Percentiles rank a stretch among this genome's conserved stretches.
phyloP scores from a whole-genome alignment of 768 basidiomycete species.

The Naganishia onofrii region DNA sequence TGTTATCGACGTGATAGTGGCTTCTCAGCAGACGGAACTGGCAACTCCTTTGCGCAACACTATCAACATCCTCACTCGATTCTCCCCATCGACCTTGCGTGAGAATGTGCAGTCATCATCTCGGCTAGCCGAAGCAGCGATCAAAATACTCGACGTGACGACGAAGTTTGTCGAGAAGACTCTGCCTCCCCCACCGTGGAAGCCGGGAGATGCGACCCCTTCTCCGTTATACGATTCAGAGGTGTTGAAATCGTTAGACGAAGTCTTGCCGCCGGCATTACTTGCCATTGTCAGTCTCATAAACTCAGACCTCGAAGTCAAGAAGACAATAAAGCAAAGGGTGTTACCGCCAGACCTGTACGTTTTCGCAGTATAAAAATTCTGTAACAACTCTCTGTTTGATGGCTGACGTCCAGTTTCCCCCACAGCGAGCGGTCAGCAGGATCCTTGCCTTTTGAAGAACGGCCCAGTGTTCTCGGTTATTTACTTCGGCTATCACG shows the following conservation, averaged over 20 bases:
- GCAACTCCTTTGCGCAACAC: constrained; percentile 72
- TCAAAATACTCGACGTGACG: constrained; percentile 35
- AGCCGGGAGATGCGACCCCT: constrained; percentile 21
- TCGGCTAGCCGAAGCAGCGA: not conserved
- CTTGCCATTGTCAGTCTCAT: constrained; percentile 63
- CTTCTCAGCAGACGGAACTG: constrained; percentile 65
- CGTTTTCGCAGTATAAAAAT: constrained; percentile 33
- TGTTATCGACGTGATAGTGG: constrained; percentile 63
- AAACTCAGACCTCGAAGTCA: constrained; percentile 62
- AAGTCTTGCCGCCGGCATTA: constrained; percentile 33
- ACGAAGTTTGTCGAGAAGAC: constrained; percentile 35
- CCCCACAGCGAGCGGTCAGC: constrained; percentile 64
- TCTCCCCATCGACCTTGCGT: constrained; percentile 50
- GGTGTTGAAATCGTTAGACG: constrained; percentile 28
- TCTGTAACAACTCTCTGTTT: not conserved
- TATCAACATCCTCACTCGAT: constrained; percentile 74
- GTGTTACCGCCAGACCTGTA: constrained; percentile 70
- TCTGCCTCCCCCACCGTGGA: constrained; percentile 35
- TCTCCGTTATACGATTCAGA: not conserved
- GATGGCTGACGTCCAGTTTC: not conserved
- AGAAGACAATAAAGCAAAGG: constrained; percentile 63
- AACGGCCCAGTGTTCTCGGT: constrained; percentile 70
- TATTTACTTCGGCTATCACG: constrained; percentile 72
- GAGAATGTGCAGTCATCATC: not conserved
- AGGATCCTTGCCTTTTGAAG: constrained; percentile 62